These are phyloP conservation scores for Marasmius tenuissimus DNA, from an alignment of 1,284 basidiomycete genomes.

Conservation along the genomic window DNA sequence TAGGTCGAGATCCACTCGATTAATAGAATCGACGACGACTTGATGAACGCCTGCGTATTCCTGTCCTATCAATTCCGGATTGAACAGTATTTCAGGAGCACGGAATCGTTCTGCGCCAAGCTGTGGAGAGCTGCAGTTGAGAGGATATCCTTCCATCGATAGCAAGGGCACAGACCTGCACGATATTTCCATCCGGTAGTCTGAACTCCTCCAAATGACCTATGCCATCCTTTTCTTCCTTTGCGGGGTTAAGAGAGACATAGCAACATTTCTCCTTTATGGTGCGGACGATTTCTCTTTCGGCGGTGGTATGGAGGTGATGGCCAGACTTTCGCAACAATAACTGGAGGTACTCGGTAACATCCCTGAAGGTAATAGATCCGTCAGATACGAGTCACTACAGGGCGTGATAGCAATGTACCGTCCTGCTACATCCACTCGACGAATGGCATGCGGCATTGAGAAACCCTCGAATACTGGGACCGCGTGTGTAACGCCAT, in stretches of 20 bases:
- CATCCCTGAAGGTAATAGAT: conserved; percentile 62
- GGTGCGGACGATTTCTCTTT: conserved; percentile 94
- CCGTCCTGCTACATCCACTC: conserved; percentile 96
- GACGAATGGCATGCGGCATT: conserved; percentile 96
- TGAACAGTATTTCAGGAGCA: conserved; percentile 97
- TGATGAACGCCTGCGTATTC: conserved; percentile 98
- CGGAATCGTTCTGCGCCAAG: conserved; percentile 95
- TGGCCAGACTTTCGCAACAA: conserved; percentile 94
- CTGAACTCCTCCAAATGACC: conserved; percentile 88
- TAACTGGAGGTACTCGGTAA: conserved; percentile 95
- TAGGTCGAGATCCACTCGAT: conserved; percentile 85
- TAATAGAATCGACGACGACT: conserved; percentile 88
- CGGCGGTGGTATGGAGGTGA: conserved; percentile 94
- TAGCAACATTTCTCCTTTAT: conserved; percentile 99
- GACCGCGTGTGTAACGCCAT: conserved; percentile 98
- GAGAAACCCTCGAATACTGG: conserved; percentile 99
- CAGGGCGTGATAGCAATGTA: conserved; percentile 32
- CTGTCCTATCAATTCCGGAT: conserved; percentile 94
- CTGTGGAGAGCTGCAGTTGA: conserved; percentile 37
- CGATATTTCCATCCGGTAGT: conserved; percentile 92
- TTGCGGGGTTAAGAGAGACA: conserved; percentile 85
- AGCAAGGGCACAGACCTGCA: conserved; percentile 62
- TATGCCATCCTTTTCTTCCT: conserved; percentile 90
- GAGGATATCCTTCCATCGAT: conserved; percentile 9
- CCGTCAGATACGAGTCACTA: conserved; percentile 10